Evolutionary conservation across 805 yeast genomes (phyloP).

Genomic region (Ogataea nitratoaversa): DNA sequence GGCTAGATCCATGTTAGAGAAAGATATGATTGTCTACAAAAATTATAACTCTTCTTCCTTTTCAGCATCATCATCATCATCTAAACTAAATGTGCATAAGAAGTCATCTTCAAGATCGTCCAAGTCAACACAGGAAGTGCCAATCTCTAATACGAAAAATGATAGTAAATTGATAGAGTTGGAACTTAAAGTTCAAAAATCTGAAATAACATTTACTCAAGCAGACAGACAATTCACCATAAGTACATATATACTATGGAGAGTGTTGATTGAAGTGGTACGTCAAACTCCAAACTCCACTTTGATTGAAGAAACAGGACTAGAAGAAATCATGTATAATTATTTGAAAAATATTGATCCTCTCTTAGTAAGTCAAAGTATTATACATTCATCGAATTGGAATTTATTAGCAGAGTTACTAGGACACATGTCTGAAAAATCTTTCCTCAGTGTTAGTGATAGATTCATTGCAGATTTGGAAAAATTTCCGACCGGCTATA

Average conservation of each 20-base stretch:
- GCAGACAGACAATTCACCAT: constrained; percentile 86
- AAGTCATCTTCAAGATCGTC: constrained; percentile 23
- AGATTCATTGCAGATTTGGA: constrained; percentile 91
- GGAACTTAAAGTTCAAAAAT: constrained; percentile 30
- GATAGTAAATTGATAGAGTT: constrained; percentile 14
- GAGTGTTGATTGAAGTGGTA: constrained; percentile 90
- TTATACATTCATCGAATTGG: constrained; percentile 91
- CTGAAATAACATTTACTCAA: constrained; percentile 68
- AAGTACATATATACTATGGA: constrained; percentile 81
- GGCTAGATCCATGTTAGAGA: constrained; percentile 52
- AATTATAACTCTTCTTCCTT: constrained; percentile 9
- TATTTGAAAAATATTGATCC: constrained; percentile 90
- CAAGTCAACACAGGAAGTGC: constrained; percentile 8
- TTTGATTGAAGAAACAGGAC: constrained; percentile 71
- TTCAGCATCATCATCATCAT: not conserved
- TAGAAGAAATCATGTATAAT: constrained; percentile 90
- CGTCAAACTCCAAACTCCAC: constrained; percentile 75
- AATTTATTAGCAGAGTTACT: constrained; percentile 80
- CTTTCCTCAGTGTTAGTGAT: constrained; percentile 87
- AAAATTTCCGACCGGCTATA: constrained; percentile 56
- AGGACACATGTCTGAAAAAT: constrained; percentile 84
- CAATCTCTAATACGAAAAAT: too few relatives aligned
- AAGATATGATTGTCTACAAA: constrained; percentile 26
- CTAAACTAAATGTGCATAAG: constrained; percentile 14
- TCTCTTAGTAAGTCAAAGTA: constrained; percentile 53